phyloP scores from a whole-genome alignment of 805 yeast genomes.

The Candida chilensis region DNA sequence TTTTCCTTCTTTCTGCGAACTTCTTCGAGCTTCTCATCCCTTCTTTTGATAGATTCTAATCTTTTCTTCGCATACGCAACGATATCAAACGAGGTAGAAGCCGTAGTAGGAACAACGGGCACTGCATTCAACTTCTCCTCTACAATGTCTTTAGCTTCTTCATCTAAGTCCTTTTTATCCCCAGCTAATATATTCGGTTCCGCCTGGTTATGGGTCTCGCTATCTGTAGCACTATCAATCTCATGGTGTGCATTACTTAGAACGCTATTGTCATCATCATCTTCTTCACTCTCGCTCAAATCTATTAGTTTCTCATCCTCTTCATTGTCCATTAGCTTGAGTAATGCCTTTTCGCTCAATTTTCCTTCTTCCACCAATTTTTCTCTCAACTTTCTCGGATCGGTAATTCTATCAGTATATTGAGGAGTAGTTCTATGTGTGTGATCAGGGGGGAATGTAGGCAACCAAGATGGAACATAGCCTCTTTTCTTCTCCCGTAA shows the following conservation, averaged over 20 bases:
- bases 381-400: slow-evolving; percentile 63
- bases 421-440: slow-evolving; percentile 76
- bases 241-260: slow-evolving; percentile 8
- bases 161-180: no score
- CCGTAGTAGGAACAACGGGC: slow-evolving; percentile 2
- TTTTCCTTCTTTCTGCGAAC: slow-evolving; percentile 11
- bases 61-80: slow-evolving; percentile 47
- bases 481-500: slow-evolving; percentile 25
- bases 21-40: slow-evolving; percentile 11
- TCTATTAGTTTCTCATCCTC: slow-evolving; percentile 16
- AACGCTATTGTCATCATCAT: slow-evolving; percentile 10
- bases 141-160: slow-evolving; percentile 6
- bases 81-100: slow-evolving; percentile 36
- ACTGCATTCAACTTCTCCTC: slow-evolving; percentile 4
- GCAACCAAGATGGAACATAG: slow-evolving; percentile 70
- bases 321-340: slow-evolving; percentile 40
- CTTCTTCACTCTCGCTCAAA: slow-evolving; percentile 12
- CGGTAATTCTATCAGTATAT: slow-evolving; percentile 52
- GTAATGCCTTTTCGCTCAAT: slow-evolving; percentile 70
- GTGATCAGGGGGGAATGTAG: slow-evolving; percentile 89
- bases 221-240: neutral
- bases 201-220: slow-evolving; percentile 2
- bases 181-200: no score
- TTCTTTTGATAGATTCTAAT: slow-evolving; percentile 20
- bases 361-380: slow-evolving; percentile 74